Evolutionary conservation across 2,329 filamentous ascomycete genomes (phyloP).

Genomic region (Colletotrichum gloeosporioides): DNA sequence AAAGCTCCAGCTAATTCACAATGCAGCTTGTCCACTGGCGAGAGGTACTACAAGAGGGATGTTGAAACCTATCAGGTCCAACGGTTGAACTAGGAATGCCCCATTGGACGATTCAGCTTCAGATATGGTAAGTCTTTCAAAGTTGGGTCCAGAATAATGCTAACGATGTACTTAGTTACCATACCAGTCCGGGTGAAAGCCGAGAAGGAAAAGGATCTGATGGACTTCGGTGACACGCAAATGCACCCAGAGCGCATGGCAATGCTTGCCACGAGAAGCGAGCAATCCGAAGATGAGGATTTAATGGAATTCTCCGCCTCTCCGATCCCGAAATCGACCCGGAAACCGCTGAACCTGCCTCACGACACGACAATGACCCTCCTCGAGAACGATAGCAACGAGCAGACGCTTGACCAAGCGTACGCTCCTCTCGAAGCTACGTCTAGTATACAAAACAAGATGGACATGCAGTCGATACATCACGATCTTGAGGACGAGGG

Average conservation of each 20-base stretch:
- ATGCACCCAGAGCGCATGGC: background rate
- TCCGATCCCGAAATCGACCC: background rate
- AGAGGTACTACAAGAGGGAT: background rate
- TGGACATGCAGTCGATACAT: background rate
- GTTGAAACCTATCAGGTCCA: background rate
- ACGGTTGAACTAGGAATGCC: background rate
- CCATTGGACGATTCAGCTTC: background rate
- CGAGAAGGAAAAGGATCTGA: background rate
- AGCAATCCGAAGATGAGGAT: background rate
- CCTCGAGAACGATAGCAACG: background rate
- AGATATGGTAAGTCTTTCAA: background rate
- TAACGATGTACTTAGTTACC: background rate
- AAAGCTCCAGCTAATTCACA: background rate
- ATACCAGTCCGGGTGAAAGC: background rate
- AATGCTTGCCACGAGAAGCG: background rate
- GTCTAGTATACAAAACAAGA: background rate
- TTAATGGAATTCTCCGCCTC: background rate
- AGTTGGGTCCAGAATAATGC: background rate
- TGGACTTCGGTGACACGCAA: background rate
- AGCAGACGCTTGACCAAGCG: background rate
- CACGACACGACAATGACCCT: background rate
- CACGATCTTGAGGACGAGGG: background rate
- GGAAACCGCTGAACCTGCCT: background rate
- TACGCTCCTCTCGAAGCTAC: background rate
- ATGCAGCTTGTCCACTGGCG: background rate